Evolutionary conservation across 2,329 filamentous ascomycete genomes (phyloP), one percentile per base, ranked within the genome.

Genomic region (Alternaria sp.): DNA sequence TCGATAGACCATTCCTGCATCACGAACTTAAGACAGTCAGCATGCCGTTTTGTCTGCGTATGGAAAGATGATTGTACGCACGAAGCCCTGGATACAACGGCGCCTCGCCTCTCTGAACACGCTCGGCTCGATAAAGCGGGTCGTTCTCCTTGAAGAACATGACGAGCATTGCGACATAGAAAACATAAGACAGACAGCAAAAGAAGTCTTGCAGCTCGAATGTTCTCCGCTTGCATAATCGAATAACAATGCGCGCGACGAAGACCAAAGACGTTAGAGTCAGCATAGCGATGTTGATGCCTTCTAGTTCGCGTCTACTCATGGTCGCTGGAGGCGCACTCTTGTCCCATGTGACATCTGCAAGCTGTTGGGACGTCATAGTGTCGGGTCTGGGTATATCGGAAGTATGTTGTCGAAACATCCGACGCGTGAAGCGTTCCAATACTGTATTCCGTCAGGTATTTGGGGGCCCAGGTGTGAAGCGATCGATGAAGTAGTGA

Each of bases 1-100:
- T 54, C 76, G 77, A 36, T 79, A 68, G 61, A 81, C 70, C 17
- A 65, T 57, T 3, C 73, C 52, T 3, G 67, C 66, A 46, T 81
- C 80, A 1, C 75, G 52, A 21, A 65, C 51, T 10, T 77, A 80
- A 0, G 68, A 45, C 17, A 62, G 8, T 59, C 36, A 40, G 36
- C 8, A 46, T 8, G 63, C 70, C 28, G 63, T 72, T 1, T 80
- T 57, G 8, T 25, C 69, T 72, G 59, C 73, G 80, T 52, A 81
- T 71, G 3, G 65, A 62, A 0, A 76, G 78, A 2, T 77, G 68
- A 17, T 76, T 66, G 7, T 21, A 45, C 43, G 17, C 43, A 45
- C 19, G 17, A 3, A 45, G 43, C 1, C 19, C 43, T 21, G 43
- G 43, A 21, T 45, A 21, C 19, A 21, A 17, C n/a, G 10, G 43